Conservation (phyloP, 306 rosid genomes). For the Malus sieversii region DNA sequence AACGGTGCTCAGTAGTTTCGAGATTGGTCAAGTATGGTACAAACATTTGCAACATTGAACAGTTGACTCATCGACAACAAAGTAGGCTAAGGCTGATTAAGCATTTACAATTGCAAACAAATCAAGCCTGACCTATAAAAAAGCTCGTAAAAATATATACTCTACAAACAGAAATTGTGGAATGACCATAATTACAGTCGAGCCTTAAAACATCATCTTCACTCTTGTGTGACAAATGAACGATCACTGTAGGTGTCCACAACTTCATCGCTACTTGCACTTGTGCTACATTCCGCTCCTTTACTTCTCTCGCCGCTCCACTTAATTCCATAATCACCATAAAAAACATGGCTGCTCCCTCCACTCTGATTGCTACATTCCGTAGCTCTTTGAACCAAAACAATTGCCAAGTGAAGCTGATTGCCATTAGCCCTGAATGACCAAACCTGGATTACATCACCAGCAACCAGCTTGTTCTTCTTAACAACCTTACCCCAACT, state of each 20-base stretch:
- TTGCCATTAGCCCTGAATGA: background rate
- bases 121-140: background rate
- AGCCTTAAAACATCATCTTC: background rate
- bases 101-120: too few species aligned
- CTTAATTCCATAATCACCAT: background rate
- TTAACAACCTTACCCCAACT: background rate
- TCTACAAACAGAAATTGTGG: background rate
- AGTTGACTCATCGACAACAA: too few species aligned
- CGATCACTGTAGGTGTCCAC: background rate
- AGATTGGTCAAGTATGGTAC: too few species aligned
- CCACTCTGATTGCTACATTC: background rate
- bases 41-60: too few species aligned
- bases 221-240: background rate
- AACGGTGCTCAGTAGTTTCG: too few species aligned
- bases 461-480: background rate
- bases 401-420: background rate
- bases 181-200: background rate
- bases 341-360: background rate
- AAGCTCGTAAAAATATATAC: background rate
- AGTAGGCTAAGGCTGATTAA: too few species aligned
- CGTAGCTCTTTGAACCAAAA: background rate
- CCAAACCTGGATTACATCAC: conserved; percentile 2
- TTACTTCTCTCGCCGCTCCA: background rate
- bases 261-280: background rate
- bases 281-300: background rate